Conservation (phyloP, 352 stramenopile genomes). For the Lagenidium sp. region DNA sequence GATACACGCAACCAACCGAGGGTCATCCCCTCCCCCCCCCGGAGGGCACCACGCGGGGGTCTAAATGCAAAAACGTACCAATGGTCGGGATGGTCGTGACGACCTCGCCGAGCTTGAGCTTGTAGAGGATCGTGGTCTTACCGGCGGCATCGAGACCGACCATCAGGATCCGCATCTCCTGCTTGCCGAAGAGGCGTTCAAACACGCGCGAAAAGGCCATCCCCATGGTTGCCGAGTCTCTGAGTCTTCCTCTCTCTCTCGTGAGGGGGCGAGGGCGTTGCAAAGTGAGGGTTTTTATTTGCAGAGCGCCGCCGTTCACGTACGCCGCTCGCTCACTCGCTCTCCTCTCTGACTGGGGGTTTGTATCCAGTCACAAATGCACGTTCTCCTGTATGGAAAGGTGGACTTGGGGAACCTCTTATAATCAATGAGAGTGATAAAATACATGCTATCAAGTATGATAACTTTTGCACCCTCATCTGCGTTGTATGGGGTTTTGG, state of each 20-base stretch:
- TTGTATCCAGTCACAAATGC: too few species aligned
- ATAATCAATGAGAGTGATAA: slow-evolving; percentile 7
- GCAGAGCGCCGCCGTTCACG: slow-evolving; percentile 12
- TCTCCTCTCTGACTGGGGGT: background rate
- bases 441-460: too few species aligned
- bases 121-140: slow-evolving; percentile 99
- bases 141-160: slow-evolving; percentile 98
- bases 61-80: slow-evolving; percentile 85
- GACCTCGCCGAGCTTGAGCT: slow-evolving; percentile 89
- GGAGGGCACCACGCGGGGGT: background rate
- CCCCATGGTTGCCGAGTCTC: slow-evolving; percentile 86
- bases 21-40: slow-evolving; percentile 52
- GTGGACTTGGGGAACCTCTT: background rate
- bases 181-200: slow-evolving; percentile 97
- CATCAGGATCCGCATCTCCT: slow-evolving; percentile 99
- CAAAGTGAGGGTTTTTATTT: slow-evolving; percentile 18
- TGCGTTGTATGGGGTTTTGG: too few species aligned
- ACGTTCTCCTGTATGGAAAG: slow-evolving; percentile 6
- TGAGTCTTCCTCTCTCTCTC: slow-evolving; percentile 10
- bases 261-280: slow-evolving; percentile 16
- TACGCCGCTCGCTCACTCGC: slow-evolving; percentile 4
- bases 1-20: slow-evolving; percentile 91
- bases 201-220: slow-evolving; percentile 97
- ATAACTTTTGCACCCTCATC: too few species aligned
- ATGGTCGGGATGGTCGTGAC: slow-evolving; percentile 98